These are phyloP conservation scores for Paecilomyces niveus DNA, from an alignment of 2,329 filamentous ascomycete species.

Conservation along the genomic window DNA sequence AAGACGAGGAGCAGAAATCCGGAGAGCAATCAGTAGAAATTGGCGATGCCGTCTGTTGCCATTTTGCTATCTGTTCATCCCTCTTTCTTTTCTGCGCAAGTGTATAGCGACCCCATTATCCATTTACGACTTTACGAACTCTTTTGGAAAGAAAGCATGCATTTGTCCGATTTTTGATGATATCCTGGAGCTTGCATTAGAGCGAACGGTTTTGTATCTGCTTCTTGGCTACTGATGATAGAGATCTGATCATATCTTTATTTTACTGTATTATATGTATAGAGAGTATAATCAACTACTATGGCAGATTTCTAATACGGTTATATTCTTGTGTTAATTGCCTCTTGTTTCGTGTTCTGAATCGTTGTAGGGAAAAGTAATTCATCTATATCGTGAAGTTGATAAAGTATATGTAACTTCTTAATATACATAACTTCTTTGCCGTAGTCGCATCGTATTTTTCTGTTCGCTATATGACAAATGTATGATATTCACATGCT, in stretches of 20 bases:
- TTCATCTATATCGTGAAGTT: too few relatives aligned
- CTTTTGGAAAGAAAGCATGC: background rate
- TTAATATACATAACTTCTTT: too few relatives aligned
- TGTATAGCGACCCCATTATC: background rate
- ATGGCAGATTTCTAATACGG: too few relatives aligned
- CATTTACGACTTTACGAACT: background rate
- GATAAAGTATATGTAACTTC: too few relatives aligned
- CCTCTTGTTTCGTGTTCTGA: too few relatives aligned
- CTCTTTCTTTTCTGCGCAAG: background rate
- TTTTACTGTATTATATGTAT: background rate
- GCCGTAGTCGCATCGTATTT: too few relatives aligned
- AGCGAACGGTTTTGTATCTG: background rate
- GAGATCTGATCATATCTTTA: background rate
- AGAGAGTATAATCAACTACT: background rate
- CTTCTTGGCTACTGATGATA: background rate
- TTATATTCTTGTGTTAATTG: too few relatives aligned
- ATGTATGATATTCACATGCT: background rate
- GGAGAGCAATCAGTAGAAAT: background rate
- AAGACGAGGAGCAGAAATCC: slow-evolving; percentile 17
- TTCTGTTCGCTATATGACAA: background rate
- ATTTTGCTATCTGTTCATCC: background rate
- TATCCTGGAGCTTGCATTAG: background rate
- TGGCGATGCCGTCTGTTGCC: background rate
- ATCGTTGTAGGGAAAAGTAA: too few relatives aligned
- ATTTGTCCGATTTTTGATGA: slow-evolving; percentile 4